Evolutionary conservation across 2,329 filamentous ascomycete species (phyloP), one percentile per base, ranked within the genome.

Genomic region (Xylariales sp.): DNA sequence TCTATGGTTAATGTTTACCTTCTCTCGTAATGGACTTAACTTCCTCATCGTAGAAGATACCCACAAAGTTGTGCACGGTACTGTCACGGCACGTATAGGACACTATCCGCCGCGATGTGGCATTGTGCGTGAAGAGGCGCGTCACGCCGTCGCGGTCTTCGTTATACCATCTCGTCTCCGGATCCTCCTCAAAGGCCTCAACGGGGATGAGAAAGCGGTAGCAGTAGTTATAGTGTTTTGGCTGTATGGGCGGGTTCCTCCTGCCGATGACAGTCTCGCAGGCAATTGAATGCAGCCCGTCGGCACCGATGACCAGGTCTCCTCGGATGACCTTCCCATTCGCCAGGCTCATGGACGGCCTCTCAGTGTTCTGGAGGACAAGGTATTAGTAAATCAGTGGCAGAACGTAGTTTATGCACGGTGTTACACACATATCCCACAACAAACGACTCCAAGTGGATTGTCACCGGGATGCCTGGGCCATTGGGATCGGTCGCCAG

Each of bases 271-370:
- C 44, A 4, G 44, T 42, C 38, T 58, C 49, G 5, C 51, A 43
- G 11, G 51, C 61, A 6, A 47, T 37, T 12, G 57, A 62, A 35
- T 35, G 33, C 6, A 35, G 7, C 13, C 61, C 62, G 48, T 64
- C 61, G 5, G 61, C 62, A 21, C 62, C 56, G 17, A 67, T 43
- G 10, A 67, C 54, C 17, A 65, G 44, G 46, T 67, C 61, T 19
- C 50, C 60, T 3, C 49, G 47, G 28, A 55, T 41, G 6, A 39
- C 49, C 13, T 43, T 44, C 6, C 60, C 59, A 42, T 59, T 44
- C 20, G 52, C 51, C 5, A 62, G 50, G 5, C 40, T 42, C n/a
- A 61, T 46, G 3, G 45, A 33, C 44, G 42, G 41, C 4, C 15
- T 16, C 16, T 42, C 40, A 14, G 37, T 27, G 17, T 42, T 18